A percentile compares a stretch with the other conserved stretches of the same genome.
phyloP scores from a whole-genome alignment of 495 filamentous ascomycete species.

The Cenococcum geophilum region DNA sequence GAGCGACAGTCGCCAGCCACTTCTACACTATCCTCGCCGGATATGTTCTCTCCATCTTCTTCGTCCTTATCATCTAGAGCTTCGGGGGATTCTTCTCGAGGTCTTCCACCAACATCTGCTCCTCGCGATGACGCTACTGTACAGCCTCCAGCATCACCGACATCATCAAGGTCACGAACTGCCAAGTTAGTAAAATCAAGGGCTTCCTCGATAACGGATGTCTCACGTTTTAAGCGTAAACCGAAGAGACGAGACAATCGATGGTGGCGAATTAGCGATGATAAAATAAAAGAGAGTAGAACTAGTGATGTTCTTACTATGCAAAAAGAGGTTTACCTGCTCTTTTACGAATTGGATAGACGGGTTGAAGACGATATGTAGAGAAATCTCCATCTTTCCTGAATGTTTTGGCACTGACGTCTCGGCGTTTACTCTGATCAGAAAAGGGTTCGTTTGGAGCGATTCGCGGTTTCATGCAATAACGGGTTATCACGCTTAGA shows the following conservation, averaged over 20 bases:
- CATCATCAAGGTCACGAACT: conserved; percentile 14
- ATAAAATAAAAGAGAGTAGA: conserved; percentile 90
- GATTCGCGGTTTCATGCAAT: too few relatives aligned
- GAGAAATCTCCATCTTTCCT: background rate
- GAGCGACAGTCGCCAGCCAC: conserved; percentile 16
- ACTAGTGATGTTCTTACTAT: conserved; percentile 85
- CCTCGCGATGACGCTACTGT: conserved; percentile 35
- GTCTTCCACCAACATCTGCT: conserved; percentile 35
- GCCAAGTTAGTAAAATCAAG: conserved; percentile 30
- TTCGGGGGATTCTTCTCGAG: conserved; percentile 20
- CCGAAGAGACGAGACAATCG: conserved; percentile 56
- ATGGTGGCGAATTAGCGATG: conserved; percentile 98
- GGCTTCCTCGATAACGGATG: conserved; percentile 26
- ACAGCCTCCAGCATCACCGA: conserved; percentile 11
- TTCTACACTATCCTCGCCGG: conserved; percentile 16
- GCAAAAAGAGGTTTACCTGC: conserved; percentile 91
- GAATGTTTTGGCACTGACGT: too few relatives aligned
- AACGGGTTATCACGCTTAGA: background rate
- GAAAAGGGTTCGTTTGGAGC: too few relatives aligned
- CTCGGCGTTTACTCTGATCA: too few relatives aligned
- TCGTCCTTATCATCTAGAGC: conserved; percentile 43
- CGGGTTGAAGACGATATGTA: conserved; percentile 4
- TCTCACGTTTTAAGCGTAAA: conserved; percentile 43
- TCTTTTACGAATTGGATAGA: conserved; percentile 86
- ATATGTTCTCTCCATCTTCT: conserved; percentile 40